Evolutionary conservation across 345 rosid genomes (phyloP).

Genomic region (Citrus sp.): DNA sequence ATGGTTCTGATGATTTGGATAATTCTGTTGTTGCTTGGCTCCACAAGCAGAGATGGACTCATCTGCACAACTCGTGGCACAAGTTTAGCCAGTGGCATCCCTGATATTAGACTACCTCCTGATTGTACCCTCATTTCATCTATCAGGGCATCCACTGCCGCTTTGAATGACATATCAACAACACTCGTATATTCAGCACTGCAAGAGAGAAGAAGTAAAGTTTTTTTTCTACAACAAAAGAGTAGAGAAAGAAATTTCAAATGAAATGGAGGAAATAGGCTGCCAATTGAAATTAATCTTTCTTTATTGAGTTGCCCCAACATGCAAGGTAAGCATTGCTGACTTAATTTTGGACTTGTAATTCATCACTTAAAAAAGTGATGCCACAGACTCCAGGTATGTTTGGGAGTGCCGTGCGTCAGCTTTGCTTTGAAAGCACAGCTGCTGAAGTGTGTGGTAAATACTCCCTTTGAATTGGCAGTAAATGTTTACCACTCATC

Average conservation of each 20-base stretch:
- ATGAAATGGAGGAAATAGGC: neutral
- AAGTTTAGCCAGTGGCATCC: constrained; percentile 74
- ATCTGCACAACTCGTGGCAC: constrained; percentile 70
- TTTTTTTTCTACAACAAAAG: neutral
- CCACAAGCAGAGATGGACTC: constrained; percentile 44
- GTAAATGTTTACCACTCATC: neutral
- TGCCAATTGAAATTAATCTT: too few species aligned
- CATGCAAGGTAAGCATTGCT: neutral
- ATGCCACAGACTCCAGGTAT: neutral
- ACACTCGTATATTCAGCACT: constrained; percentile 71
- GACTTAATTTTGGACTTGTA: neutral
- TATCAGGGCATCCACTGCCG: constrained; percentile 43
- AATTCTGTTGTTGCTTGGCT: constrained; percentile 60
- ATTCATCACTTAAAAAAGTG: neutral
- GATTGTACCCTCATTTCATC: constrained; percentile 53
- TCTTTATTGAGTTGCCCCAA: neutral
- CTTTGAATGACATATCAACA: constrained; percentile 59
- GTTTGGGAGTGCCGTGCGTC: neutral
- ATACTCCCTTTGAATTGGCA: neutral
- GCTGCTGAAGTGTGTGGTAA: neutral
- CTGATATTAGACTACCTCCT: constrained; percentile 36
- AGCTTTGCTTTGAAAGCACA: neutral
- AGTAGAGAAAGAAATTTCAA: neutral
- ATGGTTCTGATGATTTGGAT: constrained; percentile 46
- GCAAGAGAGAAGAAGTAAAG: constrained; percentile 19